phyloP scores from a whole-genome alignment of 345 rosid species.

The Acer campestre region DNA sequence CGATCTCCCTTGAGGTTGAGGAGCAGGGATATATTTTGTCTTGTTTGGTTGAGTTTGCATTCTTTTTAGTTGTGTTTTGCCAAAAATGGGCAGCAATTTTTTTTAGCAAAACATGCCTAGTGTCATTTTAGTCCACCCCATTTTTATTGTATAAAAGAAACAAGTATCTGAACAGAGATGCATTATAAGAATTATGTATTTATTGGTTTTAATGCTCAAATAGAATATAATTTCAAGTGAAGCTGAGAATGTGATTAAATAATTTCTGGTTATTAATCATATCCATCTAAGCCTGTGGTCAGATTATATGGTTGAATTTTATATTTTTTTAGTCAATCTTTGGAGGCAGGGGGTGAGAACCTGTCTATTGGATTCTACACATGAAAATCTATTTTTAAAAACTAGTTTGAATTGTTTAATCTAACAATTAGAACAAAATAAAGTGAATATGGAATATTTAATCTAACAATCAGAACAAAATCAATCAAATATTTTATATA shows the following conservation, averaged over 20 bases:
- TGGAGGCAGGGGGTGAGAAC: not conserved
- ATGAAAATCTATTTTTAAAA: too few species aligned
- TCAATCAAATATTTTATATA: too few species aligned
- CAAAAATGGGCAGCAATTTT: slow-evolving; percentile 20
- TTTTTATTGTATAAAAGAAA: slow-evolving; percentile 40
- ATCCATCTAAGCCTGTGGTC: not conserved
- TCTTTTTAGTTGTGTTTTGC: slow-evolving; percentile 16
- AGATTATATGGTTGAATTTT: not conserved
- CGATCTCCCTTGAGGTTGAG: slow-evolving; percentile 14
- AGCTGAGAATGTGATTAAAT: not conserved
- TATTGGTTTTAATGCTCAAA: not conserved
- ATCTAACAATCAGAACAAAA: too few species aligned
- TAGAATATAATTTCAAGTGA: not conserved
- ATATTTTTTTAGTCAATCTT: too few species aligned
- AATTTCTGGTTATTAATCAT: not conserved
- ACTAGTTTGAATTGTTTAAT: too few species aligned
- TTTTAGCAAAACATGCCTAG: slow-evolving; percentile 18
- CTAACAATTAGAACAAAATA: too few species aligned
- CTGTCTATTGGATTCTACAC: too few species aligned
- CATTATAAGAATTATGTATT: slow-evolving; percentile 20
- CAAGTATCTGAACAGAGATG: slow-evolving; percentile 9
- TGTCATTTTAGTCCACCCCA: slow-evolving; percentile 26
- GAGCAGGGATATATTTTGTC: slow-evolving; percentile 26
- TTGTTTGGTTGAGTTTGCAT: slow-evolving; percentile 19
- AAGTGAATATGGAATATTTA: too few species aligned